Evolutionary conservation across 2,329 filamentous ascomycete genomes (phyloP).

Genomic region (Scedosporium boydii): DNA sequence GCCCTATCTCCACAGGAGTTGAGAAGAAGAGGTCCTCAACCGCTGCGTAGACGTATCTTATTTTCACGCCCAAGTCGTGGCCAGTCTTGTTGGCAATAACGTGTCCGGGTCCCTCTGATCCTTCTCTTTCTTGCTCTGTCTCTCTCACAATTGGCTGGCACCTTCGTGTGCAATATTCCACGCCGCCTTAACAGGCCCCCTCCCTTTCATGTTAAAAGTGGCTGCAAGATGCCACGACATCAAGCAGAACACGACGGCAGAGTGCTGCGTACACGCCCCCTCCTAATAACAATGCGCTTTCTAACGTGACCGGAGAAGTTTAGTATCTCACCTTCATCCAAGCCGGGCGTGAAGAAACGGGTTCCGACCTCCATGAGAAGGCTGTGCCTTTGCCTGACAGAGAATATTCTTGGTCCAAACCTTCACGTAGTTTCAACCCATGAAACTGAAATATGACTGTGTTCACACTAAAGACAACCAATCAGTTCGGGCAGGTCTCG

Average conservation of each 20-base stretch:
- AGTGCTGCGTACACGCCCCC: not conserved
- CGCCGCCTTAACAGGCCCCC: not conserved
- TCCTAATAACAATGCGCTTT: not conserved
- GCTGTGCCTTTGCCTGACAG: not conserved
- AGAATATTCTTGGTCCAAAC: not conserved
- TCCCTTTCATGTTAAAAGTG: too few relatives aligned
- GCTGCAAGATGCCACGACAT: not conserved
- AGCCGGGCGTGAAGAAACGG: not conserved
- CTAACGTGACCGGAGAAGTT: not conserved
- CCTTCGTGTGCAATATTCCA: not conserved
- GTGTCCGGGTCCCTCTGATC: too few relatives aligned
- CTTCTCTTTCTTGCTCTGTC: too few relatives aligned
- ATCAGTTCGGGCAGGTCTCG: not conserved
- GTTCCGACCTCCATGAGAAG: not conserved
- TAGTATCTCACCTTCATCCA: not conserved
- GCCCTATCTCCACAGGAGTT: too few relatives aligned
- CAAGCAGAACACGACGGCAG: not conserved
- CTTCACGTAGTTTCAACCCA: not conserved
- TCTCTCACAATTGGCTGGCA: not conserved
- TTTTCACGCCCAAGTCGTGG: too few relatives aligned
- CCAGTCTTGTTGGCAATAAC: too few relatives aligned
- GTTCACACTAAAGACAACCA: not conserved
- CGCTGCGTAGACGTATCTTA: too few relatives aligned
- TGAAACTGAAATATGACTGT: not conserved
- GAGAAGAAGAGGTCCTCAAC: too few relatives aligned